Evolutionary conservation across 2,329 filamentous ascomycete species (phyloP).

Genomic region (Colletotrichum brevisporum): DNA sequence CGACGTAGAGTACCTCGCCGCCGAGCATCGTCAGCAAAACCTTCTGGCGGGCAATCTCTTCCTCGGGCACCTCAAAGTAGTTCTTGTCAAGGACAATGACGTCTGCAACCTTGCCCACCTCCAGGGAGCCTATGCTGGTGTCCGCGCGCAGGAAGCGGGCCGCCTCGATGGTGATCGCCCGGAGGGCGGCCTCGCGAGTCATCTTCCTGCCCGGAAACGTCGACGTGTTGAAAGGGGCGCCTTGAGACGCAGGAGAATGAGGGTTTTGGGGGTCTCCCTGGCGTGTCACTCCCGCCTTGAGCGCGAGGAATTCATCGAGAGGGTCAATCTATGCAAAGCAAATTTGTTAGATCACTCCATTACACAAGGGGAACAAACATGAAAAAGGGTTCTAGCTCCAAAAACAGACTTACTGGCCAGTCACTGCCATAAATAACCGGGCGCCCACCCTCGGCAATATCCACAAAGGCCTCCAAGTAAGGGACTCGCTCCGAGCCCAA

Average conservation of each 20-base stretch:
- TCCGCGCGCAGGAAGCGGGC: conserved; percentile 46
- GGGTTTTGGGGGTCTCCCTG: conserved; percentile 46
- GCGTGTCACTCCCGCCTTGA: conserved; percentile 46
- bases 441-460: conserved; percentile 40
- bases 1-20: conserved; percentile 46
- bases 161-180: conserved; percentile 20
- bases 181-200: conserved; percentile 39
- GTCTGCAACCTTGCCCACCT: conserved; percentile 46
- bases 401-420: conserved; percentile 44
- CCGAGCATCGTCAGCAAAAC: conserved; percentile 47
- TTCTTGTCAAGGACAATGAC: conserved; percentile 45
- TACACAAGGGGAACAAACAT: neutral
- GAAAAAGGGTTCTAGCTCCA: too few species aligned
- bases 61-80: conserved; percentile 46
- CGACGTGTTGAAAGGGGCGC: conserved; percentile 41
- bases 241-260: conserved; percentile 44
- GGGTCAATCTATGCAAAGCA: conserved; percentile 44
- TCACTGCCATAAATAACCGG: conserved; percentile 45
- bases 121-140: conserved; percentile 45
- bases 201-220: conserved; percentile 43
- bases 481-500: conserved; percentile 43
- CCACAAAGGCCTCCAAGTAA: conserved; percentile 48
- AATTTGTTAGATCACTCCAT: conserved; percentile 9
- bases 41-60: conserved; percentile 44
- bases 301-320: conserved; percentile 46